phyloP scores from a whole-genome alignment of 345 rosid species.

The Tarenaya hassleriana region DNA sequence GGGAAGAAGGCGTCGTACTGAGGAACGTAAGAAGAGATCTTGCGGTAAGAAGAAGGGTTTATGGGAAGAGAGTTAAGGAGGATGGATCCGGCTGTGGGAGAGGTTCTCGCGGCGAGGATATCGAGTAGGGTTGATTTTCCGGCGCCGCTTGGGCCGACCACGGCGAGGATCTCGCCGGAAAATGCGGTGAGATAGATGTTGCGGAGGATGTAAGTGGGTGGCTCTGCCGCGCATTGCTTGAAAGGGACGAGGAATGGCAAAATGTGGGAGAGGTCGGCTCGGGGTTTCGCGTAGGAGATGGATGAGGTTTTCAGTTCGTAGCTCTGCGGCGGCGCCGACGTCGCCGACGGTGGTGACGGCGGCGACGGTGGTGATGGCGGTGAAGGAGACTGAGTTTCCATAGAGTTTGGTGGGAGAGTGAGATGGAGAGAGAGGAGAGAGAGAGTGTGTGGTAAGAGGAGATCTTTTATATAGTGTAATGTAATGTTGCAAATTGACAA shows the following conservation, averaged over 20 bases:
- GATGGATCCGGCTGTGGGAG: conserved; percentile 63
- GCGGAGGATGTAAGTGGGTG: conserved; percentile 54
- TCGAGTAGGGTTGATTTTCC: conserved; percentile 96
- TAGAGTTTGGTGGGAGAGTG: no score
- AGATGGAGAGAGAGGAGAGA: no score
- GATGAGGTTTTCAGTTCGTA: conserved; percentile 62
- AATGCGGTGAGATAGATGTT: conserved; percentile 66
- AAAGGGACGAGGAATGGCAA: conserved; percentile 31
- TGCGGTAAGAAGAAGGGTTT: conserved; percentile 73
- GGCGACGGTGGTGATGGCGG: no score
- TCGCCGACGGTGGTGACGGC: no score
- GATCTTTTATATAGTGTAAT: no score
- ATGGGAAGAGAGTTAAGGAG: conserved; percentile 66
- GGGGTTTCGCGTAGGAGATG: conserved; percentile 54
- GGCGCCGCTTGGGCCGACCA: conserved; percentile 96
- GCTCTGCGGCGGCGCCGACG: conserved; percentile 27
- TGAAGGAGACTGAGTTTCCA: no score
- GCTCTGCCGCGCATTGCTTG: conserved; percentile 34
- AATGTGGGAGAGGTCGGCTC: conserved; percentile 20
- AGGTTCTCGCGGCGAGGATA: conserved; percentile 72
- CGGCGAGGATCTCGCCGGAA: conserved; percentile 81
- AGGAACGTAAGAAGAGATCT: conserved; percentile 82
- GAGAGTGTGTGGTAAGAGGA: no score
- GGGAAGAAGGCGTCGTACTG: conserved; percentile 78
- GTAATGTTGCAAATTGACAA: no score